Base-by-base conservation (phyloP, 2,329 filamentous ascomycete genomes). In the Pseudogymnoascus pannorum region DNA sequence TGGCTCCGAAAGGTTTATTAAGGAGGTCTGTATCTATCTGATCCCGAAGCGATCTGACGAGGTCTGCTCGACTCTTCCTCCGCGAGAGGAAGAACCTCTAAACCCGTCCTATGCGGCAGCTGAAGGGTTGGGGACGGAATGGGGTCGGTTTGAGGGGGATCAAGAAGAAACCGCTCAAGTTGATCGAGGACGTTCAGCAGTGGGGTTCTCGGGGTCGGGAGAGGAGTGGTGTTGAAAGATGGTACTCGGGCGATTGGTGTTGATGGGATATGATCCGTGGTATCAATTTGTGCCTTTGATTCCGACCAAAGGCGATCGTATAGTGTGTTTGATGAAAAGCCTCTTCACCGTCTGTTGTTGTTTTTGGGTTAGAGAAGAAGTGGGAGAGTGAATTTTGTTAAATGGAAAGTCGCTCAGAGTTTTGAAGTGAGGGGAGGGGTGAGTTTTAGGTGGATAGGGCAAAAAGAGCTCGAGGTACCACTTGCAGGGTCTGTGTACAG, bases 101-200 rank as follows among this genome's bases (percentile, higher is more conserved):
- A 87, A 87, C 85, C 85, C 87, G 89, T 95, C 90, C 91, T 97
- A 99, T 99, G 93, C 94, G 94, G 94, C 94, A 97, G 93, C 91
- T 96, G 89, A 84, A 81, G 78, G 77, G 79, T 78, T 78, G 83
- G 77, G 76, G 83, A 82, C 76, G 81, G 82, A 76, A 76, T 73
- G 69, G 79, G 79, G 75, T 71, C 75, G 74, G 79, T 75, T 72
- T 75, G 74, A 70, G 75, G 75, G 69, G 74, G 74, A 75, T 81
- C 77, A 75, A 82, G 76, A 74, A 81, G 72, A 69, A 77, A 72
- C 69, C 75, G 75, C 72, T 81, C 75, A 77, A 78, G 73, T 64
- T 76, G 72, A 72, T 81, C 80, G 81, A 33, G 73, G 54, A 33
- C 9, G 54, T 58, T 58, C 54, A 58, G 54, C 29, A 20, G 33